Conservation (phyloP, 371 early-diverging fungal species). For the Smittium culicis region DNA sequence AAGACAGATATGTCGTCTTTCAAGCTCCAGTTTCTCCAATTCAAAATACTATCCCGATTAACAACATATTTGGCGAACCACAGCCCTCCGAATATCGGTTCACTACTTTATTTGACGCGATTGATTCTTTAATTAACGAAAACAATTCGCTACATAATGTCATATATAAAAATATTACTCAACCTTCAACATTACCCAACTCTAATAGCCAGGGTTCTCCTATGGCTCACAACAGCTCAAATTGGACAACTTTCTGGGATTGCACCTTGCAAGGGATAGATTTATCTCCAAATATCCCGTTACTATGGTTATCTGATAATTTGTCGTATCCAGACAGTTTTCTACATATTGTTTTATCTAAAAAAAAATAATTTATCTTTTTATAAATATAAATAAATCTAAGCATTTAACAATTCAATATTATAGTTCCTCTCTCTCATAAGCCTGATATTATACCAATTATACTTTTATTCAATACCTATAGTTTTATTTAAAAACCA, state of each 20-base stretch:
- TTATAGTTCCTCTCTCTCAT: too few relatives aligned
- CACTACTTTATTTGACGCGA: background rate
- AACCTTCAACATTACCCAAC: constrained; percentile 17
- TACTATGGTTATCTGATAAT: constrained; percentile 27
- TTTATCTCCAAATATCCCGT: constrained; percentile 26
- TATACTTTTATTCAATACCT: too few relatives aligned
- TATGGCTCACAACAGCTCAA: constrained; percentile 15
- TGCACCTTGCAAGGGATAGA: constrained; percentile 24
- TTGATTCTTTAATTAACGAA: constrained; percentile 11
- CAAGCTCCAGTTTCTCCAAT: constrained; percentile 3
- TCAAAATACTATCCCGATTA: background rate
- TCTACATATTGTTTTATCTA: constrained; percentile 23
- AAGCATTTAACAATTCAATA: too few relatives aligned
- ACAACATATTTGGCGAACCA: background rate
- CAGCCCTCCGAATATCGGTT: background rate
- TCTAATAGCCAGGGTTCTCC: constrained; percentile 14
- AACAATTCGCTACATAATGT: constrained; percentile 17
- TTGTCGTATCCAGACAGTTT: constrained; percentile 27
- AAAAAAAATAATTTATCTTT: constrained; percentile 5
- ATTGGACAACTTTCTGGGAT: constrained; percentile 17
- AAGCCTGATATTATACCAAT: too few relatives aligned
- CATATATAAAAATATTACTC: background rate
- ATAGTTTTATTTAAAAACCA: too few relatives aligned
- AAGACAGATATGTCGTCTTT: background rate
- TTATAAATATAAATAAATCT: too few relatives aligned